Percentiles rank a stretch among this genome's conserved stretches.
Conservation (phyloP, 2,329 filamentous ascomycete species). For the Monilinia laxa region DNA sequence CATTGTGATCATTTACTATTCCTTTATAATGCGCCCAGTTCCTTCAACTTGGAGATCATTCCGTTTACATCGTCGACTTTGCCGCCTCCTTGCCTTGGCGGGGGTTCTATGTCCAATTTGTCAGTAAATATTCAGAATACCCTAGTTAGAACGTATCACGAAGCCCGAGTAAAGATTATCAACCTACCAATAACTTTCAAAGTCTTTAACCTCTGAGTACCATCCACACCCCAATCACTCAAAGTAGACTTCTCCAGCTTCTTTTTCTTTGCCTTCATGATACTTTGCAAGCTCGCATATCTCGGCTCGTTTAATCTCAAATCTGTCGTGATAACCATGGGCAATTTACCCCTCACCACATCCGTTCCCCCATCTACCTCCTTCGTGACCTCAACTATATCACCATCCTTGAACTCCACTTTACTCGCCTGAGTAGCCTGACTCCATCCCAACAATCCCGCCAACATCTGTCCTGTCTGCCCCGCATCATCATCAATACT, state of each 20-base stretch:
- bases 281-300: constrained; percentile 94
- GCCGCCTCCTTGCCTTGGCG: constrained; percentile 83
- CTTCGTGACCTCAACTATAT: constrained; percentile 73
- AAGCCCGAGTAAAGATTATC: constrained; percentile 13
- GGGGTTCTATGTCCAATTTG: constrained; percentile 62
- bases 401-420: constrained; percentile 69
- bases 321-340: constrained; percentile 94
- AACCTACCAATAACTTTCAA: constrained; percentile 78
- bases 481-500: constrained; percentile 94
- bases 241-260: constrained; percentile 88
- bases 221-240: constrained; percentile 76
- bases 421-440: constrained; percentile 93
- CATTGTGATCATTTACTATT: constrained; percentile 1
- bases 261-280: constrained; percentile 99
- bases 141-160: not conserved
- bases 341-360: constrained; percentile 80
- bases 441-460: constrained; percentile 84
- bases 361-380: constrained; percentile 96
- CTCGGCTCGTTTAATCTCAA: constrained; percentile 90
- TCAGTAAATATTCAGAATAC: not conserved
- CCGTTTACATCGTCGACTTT: constrained; percentile 98
- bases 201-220: constrained; percentile 76
- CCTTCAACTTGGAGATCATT: constrained; percentile 91
- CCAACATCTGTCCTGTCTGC: constrained; percentile 98
- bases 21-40: constrained; percentile 68